Conservation (phyloP, 176 grass and related monocot species). For the Eleusine indica region DNA sequence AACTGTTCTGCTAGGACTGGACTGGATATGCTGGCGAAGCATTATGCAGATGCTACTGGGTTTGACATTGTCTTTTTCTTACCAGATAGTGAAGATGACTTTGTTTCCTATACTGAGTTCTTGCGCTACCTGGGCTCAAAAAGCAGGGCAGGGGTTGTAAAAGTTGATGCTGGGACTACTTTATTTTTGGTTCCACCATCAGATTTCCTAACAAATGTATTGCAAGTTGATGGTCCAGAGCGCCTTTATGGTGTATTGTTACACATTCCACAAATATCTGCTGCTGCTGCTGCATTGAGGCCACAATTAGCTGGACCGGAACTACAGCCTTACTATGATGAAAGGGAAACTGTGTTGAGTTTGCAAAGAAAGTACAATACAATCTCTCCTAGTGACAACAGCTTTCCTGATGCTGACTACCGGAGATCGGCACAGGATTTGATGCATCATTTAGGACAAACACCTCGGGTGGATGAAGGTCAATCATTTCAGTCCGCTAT, state of each 20-base stretch:
- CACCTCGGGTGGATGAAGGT: conserved; percentile 43
- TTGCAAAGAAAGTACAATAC: conserved; percentile 51
- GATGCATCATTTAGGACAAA: conserved; percentile 35
- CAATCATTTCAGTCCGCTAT: conserved; percentile 45
- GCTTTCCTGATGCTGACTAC: conserved; percentile 44
- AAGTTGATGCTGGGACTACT: conserved; percentile 73
- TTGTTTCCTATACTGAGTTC: conserved; percentile 95
- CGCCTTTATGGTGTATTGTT: conserved; percentile 92
- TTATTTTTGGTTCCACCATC: conserved; percentile 92
- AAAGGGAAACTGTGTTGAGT: conserved; percentile 32
- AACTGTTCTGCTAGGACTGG: conserved; percentile 91
- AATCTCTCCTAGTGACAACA: conserved; percentile 31
- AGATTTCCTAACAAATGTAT: conserved; percentile 76
- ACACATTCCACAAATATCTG: conserved; percentile 69
- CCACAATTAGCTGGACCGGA: conserved; percentile 47
- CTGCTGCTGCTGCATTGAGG: conserved; percentile 47
- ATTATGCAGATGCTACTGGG: conserved; percentile 68
- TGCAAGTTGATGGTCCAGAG: conserved; percentile 80
- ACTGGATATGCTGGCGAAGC: conserved; percentile 80
- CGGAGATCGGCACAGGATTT: conserved; percentile 37
- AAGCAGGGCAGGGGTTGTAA: conserved; percentile 92
- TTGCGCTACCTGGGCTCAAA: conserved; percentile 78
- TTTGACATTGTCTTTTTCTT: conserved; percentile 88
- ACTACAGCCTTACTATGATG: conserved; percentile 51
- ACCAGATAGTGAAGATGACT: conserved; percentile 90